phyloP scores from a whole-genome alignment of 2,329 filamentous ascomycete genomes.

The Alternaria postmessia region DNA sequence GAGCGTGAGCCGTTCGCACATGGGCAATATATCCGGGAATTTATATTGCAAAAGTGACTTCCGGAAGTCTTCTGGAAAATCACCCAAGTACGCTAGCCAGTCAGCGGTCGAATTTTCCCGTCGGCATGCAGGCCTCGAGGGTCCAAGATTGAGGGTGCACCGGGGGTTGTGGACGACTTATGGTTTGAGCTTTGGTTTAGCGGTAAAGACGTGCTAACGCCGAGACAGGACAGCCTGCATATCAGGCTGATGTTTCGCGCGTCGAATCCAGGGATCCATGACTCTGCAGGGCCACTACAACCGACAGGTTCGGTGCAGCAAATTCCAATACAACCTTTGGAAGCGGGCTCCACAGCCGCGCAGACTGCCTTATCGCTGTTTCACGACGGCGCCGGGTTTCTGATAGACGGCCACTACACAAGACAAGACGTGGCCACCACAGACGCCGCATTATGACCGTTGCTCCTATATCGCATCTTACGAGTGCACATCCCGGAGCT shows the following conservation, averaged over 20 bases:
- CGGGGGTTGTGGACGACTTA: constrained; percentile 22
- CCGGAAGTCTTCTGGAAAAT: constrained; percentile 26
- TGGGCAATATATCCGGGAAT: constrained; percentile 30
- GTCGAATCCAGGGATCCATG: constrained; percentile 29
- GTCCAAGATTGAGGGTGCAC: constrained; percentile 23
- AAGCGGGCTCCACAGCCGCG: constrained; percentile 31
- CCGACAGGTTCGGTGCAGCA: constrained; percentile 35
- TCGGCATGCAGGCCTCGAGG: constrained; percentile 17
- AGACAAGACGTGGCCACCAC: constrained; percentile 18
- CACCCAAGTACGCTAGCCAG: constrained; percentile 30
- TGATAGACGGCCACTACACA: constrained; percentile 38
- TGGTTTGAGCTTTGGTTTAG: constrained; percentile 22
- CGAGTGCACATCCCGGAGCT: constrained; percentile 34
- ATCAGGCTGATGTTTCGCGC: constrained; percentile 44
- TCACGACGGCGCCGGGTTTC: constrained; percentile 37
- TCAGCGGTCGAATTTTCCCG: constrained; percentile 20
- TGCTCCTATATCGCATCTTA: constrained; percentile 26
- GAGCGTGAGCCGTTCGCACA: constrained; percentile 19
- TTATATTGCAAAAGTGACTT: constrained; percentile 29
- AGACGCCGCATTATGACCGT: constrained; percentile 37
- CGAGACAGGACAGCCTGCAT: constrained; percentile 37
- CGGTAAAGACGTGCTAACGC: constrained; percentile 29
- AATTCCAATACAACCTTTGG: constrained; percentile 25
- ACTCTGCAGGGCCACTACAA: constrained; percentile 32
- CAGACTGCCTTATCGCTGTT: constrained; percentile 51